Evolutionary conservation across 1,284 basidiomycete genomes (phyloP).

Genomic region (Puccinia hordei): DNA sequence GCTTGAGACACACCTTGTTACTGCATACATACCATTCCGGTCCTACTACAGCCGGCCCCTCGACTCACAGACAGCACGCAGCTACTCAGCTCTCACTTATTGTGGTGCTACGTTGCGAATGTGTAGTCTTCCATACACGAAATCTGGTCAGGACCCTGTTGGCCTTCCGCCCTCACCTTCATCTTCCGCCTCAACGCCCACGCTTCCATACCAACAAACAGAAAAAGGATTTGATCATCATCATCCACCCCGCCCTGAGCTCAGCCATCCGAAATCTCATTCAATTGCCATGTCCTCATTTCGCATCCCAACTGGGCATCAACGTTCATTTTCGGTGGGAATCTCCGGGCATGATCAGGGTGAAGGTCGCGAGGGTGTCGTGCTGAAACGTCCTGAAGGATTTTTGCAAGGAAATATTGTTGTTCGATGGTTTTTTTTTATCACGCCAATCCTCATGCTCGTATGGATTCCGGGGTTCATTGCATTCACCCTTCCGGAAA

Average conservation of each 20-base stretch:
- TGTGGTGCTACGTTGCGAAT: constrained; percentile 7
- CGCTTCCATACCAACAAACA: constrained; percentile 26
- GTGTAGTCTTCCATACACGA: constrained; percentile 19
- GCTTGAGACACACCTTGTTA: neutral
- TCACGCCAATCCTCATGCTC: constrained; percentile 37
- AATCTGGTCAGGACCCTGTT: constrained; percentile 14
- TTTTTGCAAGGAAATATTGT: constrained; percentile 33
- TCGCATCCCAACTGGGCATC: neutral
- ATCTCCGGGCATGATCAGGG: constrained; percentile 13
- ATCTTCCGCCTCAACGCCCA: constrained; percentile 19
- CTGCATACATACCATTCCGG: neutral
- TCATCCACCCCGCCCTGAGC: constrained; percentile 12
- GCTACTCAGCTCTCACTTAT: neutral
- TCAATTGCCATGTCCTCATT: constrained; percentile 7
- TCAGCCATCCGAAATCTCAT: constrained; percentile 2
- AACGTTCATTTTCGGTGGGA: constrained; percentile 31
- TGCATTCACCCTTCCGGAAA: constrained; percentile 24
- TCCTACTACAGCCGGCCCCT: neutral
- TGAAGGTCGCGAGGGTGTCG: constrained; percentile 12
- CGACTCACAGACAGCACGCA: neutral
- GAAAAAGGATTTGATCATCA: constrained; percentile 22
- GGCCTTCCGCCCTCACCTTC: constrained; percentile 13
- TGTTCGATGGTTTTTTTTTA: constrained; percentile 50
- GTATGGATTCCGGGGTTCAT: constrained; percentile 43
- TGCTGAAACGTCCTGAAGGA: neutral